These are phyloP conservation scores for Trapa bicornis DNA, from an alignment of 345 rosid genomes.

Conservation along the genomic window DNA sequence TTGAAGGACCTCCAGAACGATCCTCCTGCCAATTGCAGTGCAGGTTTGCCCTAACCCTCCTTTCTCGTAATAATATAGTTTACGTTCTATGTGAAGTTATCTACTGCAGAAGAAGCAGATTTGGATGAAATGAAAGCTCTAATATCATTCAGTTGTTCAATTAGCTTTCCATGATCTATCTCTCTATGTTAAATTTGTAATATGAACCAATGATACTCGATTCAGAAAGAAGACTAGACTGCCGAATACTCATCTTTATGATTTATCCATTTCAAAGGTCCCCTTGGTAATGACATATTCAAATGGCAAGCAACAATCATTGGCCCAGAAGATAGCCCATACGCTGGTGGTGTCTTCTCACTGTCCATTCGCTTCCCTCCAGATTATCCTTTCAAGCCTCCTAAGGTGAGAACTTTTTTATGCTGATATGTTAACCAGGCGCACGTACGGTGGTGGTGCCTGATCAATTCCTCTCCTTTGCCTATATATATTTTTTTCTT, in stretches of 20 bases:
- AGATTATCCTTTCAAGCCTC: slow-evolving; percentile 10
- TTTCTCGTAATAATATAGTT: neutral
- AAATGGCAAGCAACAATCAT: slow-evolving; percentile 12
- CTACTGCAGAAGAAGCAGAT: no score
- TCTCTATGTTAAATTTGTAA: no score
- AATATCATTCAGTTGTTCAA: no score
- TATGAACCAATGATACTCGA: neutral
- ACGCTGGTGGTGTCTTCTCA: slow-evolving; percentile 8
- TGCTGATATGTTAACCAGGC: no score
- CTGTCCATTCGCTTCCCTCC: slow-evolving; percentile 9
- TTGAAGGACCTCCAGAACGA: slow-evolving; percentile 14
- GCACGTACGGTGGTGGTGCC: neutral
- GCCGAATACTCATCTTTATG: neutral
- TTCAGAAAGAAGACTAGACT: neutral
- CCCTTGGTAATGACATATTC: slow-evolving; percentile 8
- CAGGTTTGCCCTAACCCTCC: slow-evolving; percentile 2
- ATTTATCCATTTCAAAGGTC: neutral
- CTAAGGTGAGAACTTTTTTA: neutral
- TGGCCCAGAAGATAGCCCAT: slow-evolving; percentile 10
- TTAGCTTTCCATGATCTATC: neutral
- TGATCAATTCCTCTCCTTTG: neutral
- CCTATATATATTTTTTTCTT: neutral
- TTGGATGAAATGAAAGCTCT: no score
- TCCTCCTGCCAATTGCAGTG: slow-evolving; percentile 11
- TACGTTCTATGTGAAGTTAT: neutral